phyloP scores from a whole-genome alignment of 2,329 filamentous ascomycete genomes.

The Leptographium galeiforme region DNA sequence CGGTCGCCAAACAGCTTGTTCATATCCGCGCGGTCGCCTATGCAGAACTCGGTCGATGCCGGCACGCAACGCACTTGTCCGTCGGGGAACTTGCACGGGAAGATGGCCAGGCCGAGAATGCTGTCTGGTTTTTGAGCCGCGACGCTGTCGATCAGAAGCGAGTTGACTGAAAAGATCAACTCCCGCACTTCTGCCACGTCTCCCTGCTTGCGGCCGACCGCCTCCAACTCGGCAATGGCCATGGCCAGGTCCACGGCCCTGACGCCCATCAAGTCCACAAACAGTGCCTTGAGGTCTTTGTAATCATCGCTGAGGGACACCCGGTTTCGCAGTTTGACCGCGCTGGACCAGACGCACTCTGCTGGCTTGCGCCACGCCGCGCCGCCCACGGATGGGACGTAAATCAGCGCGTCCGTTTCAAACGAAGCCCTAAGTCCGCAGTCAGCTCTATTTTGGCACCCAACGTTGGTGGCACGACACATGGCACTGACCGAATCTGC shows the following conservation, averaged over 20 bases:
- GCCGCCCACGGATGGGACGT: background rate
- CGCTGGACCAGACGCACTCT: too few relatives aligned
- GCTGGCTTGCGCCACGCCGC: background rate
- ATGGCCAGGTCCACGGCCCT: too few relatives aligned
- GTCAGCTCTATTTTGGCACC: background rate
- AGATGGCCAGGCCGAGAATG: background rate
- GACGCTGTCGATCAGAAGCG: background rate
- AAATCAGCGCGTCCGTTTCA: slow-evolving; percentile 5
- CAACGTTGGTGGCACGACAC: too few relatives aligned
- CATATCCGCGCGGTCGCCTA: background rate
- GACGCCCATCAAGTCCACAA: too few relatives aligned
- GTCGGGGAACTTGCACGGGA: background rate
- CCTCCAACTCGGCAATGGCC: background rate
- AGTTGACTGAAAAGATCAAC: background rate
- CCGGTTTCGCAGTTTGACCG: too few relatives aligned
- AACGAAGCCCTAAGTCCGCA: background rate
- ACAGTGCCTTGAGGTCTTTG: too few relatives aligned
- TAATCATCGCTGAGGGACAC: too few relatives aligned
- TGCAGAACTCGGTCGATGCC: background rate
- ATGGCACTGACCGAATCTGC: background rate
- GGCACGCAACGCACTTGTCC: background rate
- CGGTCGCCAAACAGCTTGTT: background rate
- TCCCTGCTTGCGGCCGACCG: background rate
- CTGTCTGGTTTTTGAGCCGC: background rate
- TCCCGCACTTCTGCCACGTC: background rate